Conservation (phyloP, 148 eudicot species). For the Euryodendron excelsum region DNA sequence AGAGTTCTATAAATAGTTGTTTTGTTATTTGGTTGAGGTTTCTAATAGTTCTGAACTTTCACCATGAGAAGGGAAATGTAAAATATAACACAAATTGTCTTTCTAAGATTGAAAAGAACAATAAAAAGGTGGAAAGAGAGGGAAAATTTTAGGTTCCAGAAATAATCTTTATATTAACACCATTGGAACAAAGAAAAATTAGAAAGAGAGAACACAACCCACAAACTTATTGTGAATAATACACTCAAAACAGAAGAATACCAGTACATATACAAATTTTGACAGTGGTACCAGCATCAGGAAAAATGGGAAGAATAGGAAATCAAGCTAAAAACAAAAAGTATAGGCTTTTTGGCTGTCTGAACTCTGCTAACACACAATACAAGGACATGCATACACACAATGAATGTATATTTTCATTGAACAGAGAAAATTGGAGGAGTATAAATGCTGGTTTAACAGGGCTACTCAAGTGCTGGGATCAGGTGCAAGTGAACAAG, state of each 20-base stretch:
- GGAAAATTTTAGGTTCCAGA: no score
- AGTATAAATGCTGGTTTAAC: not conserved
- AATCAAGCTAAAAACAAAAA: not conserved
- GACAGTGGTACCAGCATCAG: not conserved
- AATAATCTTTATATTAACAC: no score
- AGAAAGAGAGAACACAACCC: not conserved
- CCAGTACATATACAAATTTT: not conserved
- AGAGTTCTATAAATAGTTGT: no score
- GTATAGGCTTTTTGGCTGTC: not conserved
- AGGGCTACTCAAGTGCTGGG: not conserved
- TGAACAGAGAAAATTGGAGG: not conserved
- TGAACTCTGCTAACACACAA: not conserved
- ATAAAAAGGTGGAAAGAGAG: no score
- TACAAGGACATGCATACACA: not conserved
- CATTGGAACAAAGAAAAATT: not conserved
- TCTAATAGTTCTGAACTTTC: no score
- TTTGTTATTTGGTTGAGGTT: no score
- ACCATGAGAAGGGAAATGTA: no score
- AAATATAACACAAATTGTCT: no score
- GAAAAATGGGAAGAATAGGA: not conserved
- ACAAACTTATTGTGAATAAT: conserved; percentile 9
- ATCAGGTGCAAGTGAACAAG: conserved; percentile 6
- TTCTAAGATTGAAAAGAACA: no score
- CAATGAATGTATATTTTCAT: not conserved
- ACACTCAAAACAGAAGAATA: not conserved